Base-by-base conservation (phyloP, 441 rosid genomes). In the Biscutella laevigata region DNA sequence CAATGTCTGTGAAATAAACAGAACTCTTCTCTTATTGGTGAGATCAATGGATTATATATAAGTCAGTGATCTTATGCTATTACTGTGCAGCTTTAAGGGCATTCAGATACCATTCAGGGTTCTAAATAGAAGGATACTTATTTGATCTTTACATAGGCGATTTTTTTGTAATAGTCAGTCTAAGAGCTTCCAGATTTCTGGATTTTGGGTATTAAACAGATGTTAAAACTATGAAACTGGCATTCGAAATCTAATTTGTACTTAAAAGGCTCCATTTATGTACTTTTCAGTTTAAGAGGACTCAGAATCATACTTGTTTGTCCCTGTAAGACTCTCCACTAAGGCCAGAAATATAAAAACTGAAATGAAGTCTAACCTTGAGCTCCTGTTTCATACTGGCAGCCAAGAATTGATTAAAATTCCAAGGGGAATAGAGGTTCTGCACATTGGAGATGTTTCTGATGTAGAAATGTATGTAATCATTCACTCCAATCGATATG, bases 381-480 rank as follows among this genome's bases (percentile, higher is more conserved):
- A 91, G 75, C 69, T 80, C 88, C 66, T 71, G 82, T 53, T 64
- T 76, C 66, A 91, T 6, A 22, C 74, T 46, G 3, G 86, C 59
- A 37, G 86, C 91, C 68, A 91, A 64, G 74, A 88, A 83, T 73
- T 73, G 88, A 72, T 82, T 82, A 70, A 85, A 91, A 67, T 77
- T 68, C 98, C 98, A 88, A 0, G 98, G 98, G 3, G 81, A 70
- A 69, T 83, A 88, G 29, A 79, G 66, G 28, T 71, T 77, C 78
- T 78, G 95, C 27, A 85, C 87, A 61, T 69, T 69, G 6, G 98
- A 83, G 41, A 72, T 74, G 53, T 88, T 83, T 7, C 74, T 83
- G 45, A 91, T 68, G 69, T 88, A 91, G 83, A 85, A 88, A 66
- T 91, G 98, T 58, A 91, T 85, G 62, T 85, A 88, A 53, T 91